phyloP scores from a whole-genome alignment of 176 grass and related monocot species.

The Carex myosuroides region DNA sequence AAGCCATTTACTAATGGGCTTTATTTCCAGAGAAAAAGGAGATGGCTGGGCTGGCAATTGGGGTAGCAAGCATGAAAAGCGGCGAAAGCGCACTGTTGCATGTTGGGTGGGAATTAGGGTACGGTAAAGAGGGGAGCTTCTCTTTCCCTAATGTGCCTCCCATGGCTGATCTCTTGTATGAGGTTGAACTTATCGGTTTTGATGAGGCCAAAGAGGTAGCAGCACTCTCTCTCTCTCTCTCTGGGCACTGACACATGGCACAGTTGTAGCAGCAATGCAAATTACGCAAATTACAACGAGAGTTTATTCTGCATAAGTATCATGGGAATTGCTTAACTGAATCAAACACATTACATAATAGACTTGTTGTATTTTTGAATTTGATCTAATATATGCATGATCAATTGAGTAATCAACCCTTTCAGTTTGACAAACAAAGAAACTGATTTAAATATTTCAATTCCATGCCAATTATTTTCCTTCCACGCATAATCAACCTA shows the following conservation, averaged over 20 bases:
- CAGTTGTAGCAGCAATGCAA: not conserved
- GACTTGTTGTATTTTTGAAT: not conserved
- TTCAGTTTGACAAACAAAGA: not conserved
- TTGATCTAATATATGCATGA: not conserved
- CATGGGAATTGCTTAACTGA: not conserved
- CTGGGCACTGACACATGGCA: not conserved
- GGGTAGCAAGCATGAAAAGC: constrained; percentile 67
- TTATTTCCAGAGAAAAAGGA: constrained; percentile 58
- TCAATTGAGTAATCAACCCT: not conserved
- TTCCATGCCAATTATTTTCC: not conserved
- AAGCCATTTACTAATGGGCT: not conserved
- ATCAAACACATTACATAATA: not conserved
- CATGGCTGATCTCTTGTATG: constrained; percentile 79
- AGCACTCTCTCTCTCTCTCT: not conserved
- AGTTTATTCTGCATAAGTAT: not conserved
- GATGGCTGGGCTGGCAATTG: constrained; percentile 71
- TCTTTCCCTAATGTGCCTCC: constrained; percentile 98
- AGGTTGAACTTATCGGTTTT: constrained; percentile 91
- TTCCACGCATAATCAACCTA: not conserved
- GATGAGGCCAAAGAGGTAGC: constrained; percentile 86
- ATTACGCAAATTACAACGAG: not conserved
- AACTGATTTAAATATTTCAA: not conserved
- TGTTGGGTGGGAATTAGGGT: constrained; percentile 88
- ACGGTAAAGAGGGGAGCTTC: constrained; percentile 91
- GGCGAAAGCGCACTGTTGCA: constrained; percentile 65